phyloP scores from a whole-genome alignment of 2,329 filamentous ascomycete species.

The Pseudodiploospora longispora region DNA sequence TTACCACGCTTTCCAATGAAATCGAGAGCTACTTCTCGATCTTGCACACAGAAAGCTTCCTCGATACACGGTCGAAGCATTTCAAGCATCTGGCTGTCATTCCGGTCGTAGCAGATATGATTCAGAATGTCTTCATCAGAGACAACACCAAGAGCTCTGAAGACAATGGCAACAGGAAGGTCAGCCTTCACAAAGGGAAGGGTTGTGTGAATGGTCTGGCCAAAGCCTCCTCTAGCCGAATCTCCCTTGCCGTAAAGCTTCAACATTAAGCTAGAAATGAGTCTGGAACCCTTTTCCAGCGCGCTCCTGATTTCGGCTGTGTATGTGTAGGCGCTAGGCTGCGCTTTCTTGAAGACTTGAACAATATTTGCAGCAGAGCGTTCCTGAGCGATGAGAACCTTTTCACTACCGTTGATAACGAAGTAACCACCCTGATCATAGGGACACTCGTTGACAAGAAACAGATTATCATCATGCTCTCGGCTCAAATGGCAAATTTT shows the following conservation, averaged over 20 bases:
- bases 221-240: slow-evolving; percentile 65
- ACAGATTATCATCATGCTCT: slow-evolving; percentile 77
- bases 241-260: slow-evolving; percentile 86
- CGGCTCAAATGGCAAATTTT: slow-evolving; percentile 86
- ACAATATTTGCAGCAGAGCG: slow-evolving; percentile 97
- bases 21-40: slow-evolving; percentile 87
- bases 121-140: slow-evolving; percentile 98
- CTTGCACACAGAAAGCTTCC: slow-evolving; percentile 92
- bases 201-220: slow-evolving; percentile 81
- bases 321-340: slow-evolving; percentile 85
- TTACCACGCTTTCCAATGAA: slow-evolving; percentile 92
- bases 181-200: slow-evolving; percentile 92
- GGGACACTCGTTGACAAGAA: slow-evolving; percentile 89
- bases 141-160: slow-evolving; percentile 89
- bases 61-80: slow-evolving; percentile 96
- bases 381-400: slow-evolving; percentile 96
- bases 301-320: slow-evolving; percentile 95
- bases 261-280: slow-evolving; percentile 87
- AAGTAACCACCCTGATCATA: slow-evolving; percentile 99
- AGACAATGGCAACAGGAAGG: slow-evolving; percentile 89
- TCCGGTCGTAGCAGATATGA: slow-evolving; percentile 93
- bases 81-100: slow-evolving; percentile 94
- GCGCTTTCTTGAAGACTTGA: slow-evolving; percentile 96
- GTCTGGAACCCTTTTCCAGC: slow-evolving; percentile 87
- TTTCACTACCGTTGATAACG: slow-evolving; percentile 98